Evolutionary conservation across 495 filamentous ascomycete species (phyloP), one percentile per base, ranked within the genome.

Genomic region (Geoglossum glabrum): DNA sequence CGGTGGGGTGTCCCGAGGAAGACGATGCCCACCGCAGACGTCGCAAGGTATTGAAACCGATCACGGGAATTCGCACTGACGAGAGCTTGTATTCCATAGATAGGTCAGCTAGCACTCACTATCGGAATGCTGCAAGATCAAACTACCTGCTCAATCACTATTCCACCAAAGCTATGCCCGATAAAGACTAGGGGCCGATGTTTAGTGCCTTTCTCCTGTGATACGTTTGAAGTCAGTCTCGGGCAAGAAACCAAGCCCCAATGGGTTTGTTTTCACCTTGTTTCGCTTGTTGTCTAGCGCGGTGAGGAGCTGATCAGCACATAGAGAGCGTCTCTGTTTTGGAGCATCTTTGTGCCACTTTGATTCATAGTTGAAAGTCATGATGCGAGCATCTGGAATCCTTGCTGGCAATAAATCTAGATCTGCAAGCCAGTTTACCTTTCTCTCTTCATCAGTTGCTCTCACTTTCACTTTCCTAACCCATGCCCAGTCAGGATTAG

Each of bases 141-240:
- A 28, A 8, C 28, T 9, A 60, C 58, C 54, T 60, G 25, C 31
- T 57, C 25, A 23, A 60, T 57, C 15, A 58, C 51, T 9, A 60
- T 21, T 28, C 57, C 57, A 17, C 57, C 57, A 56, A 59, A 38
- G 26, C 54, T 60, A 45, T 60, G 58, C 9, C 51, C 58, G 17
- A 58, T 38, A 19, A 60, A 60, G 26, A 60, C 31, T 26, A 60
- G 19, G 8, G 58, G 58, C 17, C 49, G 49, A 52, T 27, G 15
- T 17, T 40, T 15, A 3, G 36, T 40, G 3, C 17, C 36, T 17
- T 40, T 40, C 36, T 40, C 36, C 7, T 40, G 13, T 17, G 36
- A 17, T 11, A 34, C 11, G 31, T 5, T 11, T 11, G 31, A 11
- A 34, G 5, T 34, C 11, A 34, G 31, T 5, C 5, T 11, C 31